These are phyloP conservation scores for Fusarium acutatum DNA, from an alignment of 2,329 filamentous ascomycete genomes.

Conservation along the genomic window DNA sequence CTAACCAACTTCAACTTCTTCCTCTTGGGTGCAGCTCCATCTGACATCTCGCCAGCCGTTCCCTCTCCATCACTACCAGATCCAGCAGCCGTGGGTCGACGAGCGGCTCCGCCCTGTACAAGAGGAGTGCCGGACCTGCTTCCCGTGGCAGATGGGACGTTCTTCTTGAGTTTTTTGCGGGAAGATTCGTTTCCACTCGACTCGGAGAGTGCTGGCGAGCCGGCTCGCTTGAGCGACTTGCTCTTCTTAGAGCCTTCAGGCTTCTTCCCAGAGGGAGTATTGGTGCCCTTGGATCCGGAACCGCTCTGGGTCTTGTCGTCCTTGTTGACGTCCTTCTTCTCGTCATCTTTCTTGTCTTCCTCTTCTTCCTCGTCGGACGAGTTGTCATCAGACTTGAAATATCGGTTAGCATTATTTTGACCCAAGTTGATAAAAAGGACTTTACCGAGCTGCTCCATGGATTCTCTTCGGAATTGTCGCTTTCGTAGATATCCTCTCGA, in stretches of 20 bases:
- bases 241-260: conserved; percentile 57
- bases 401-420: conserved; percentile 29
- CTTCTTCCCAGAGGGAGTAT: conserved; percentile 60
- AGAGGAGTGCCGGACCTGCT: conserved; percentile 67
- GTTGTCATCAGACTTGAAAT: conserved; percentile 58
- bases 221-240: conserved; percentile 80
- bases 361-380: conserved; percentile 50
- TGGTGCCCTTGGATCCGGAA: conserved; percentile 73
- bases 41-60: conserved; percentile 73
- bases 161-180: conserved; percentile 79
- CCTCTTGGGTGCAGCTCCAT: conserved; percentile 59
- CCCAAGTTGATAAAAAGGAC: not conserved
- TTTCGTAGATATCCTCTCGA: conserved; percentile 86
- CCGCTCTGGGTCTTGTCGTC: conserved; percentile 64
- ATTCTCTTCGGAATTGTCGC: conserved; percentile 63
- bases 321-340: conserved; percentile 55
- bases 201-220: conserved; percentile 88
- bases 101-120: conserved; percentile 51
- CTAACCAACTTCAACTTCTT: conserved; percentile 64
- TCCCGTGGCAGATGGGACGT: conserved; percentile 56
- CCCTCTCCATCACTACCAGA: conserved; percentile 78
- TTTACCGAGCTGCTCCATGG: conserved; percentile 53
- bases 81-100: conserved; percentile 57
- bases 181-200: conserved; percentile 91
- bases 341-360: conserved; percentile 52